A percentile compares a stretch with the other conserved stretches of the same genome.
These are phyloP conservation scores for Parmelia sp. DNA, from an alignment of 495 filamentous ascomycete species.

Conservation along the genomic window DNA sequence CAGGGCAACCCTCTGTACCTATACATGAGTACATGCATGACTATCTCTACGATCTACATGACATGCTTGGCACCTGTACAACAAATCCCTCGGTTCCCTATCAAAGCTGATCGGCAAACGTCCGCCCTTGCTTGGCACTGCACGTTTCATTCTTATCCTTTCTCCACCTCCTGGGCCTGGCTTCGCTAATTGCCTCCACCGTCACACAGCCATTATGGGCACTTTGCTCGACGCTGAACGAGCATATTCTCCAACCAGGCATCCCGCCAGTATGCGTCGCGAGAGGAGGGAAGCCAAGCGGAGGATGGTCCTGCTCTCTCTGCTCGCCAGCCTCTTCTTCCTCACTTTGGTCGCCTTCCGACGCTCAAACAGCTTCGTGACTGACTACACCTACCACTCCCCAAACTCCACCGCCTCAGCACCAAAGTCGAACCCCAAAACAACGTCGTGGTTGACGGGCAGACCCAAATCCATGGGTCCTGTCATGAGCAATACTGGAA, in stretches of 20 bases:
- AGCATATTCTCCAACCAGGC: constrained; percentile 6
- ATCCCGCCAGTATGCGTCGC: constrained; percentile 15
- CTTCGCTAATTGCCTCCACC: too few species aligned
- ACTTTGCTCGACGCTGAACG: constrained; percentile 16
- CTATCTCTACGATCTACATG: neutral
- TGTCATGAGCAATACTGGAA: constrained; percentile 10
- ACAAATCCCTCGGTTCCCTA: neutral
- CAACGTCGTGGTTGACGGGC: neutral
- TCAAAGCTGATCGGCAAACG: neutral
- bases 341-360: constrained; percentile 20
- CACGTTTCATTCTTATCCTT: neutral
- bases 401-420: neutral
- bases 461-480: constrained; percentile 13
- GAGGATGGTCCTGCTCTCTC: constrained; percentile 16
- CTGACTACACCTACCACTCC: neutral
- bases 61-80: neutral
- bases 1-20: neutral
- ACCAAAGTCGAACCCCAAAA: neutral
- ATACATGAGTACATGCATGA: neutral
- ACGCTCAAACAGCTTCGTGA: constrained; percentile 17
- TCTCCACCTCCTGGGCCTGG: neutral
- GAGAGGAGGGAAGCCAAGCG: constrained; percentile 18
- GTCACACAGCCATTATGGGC: constrained; percentile 15
- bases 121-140: neutral
- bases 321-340: constrained; percentile 16